Base-by-base conservation (phyloP, 495 filamentous ascomycete genomes). In the Trypethelium eluteriae region DNA sequence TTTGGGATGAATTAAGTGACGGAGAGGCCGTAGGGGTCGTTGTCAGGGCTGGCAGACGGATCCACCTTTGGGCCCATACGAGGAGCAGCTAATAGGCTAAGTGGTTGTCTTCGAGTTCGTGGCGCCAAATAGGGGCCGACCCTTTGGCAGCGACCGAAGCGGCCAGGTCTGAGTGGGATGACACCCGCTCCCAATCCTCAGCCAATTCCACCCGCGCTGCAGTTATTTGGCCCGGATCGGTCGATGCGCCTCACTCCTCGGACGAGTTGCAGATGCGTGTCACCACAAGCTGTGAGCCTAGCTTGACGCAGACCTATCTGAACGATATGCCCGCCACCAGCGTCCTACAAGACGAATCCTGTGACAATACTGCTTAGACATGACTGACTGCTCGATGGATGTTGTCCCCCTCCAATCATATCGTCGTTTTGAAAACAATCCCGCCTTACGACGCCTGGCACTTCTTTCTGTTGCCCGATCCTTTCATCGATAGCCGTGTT, bases 401-500 rank as follows among this genome's bases (percentile, higher is more conserved):
- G 53, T 10, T 59, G 18, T n/a, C 5, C 3, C 18, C 25, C 6
- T 18, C 53, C 53, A 59, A 59, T 59, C 53, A 59, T 4, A 14
- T 35, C n/a, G 5, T 59, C 14, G 53, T 59, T 59, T 36, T 36
- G 25, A 36, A 59, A 59, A 59, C 53, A 36, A 35, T 59, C 53
- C 5, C 11, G 53, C 53, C 53, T 7, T 36, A 3, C 53, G 5
- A 36, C 5, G 53, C 53, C 11, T 18, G 53, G 25, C 10, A 59
- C 18, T 7, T 36, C 7, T 36, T 34, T 6, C 10, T 9, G 32
- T 32, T 34, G 32, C 53, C 18, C 53, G 53, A 59, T 59, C 53
- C 49, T 18, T 59, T 59, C 53, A 59, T 59, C 53, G 53, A 59
- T 59, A 59, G 36, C 11, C 53, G 53, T 18, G 53, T 59, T 59